Evolutionary conservation across 1,284 basidiomycete genomes (phyloP).

Genomic region (Veloporphyrellus conicus): DNA sequence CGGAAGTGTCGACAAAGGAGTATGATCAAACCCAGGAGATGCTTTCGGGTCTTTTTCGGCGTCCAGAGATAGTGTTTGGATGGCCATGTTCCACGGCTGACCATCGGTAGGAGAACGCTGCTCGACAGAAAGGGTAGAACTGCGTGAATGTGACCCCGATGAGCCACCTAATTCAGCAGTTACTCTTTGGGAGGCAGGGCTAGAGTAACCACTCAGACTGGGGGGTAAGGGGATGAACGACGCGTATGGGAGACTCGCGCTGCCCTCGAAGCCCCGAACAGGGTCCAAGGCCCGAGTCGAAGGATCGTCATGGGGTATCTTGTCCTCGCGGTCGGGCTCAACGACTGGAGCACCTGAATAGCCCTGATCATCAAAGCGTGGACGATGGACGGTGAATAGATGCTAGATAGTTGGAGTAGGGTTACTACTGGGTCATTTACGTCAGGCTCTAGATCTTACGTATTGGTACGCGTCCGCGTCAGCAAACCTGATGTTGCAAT

Average conservation of each 20-base stretch:
- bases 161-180: conserved; percentile 14
- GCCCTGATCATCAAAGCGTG: conserved; percentile 15
- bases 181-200: conserved; percentile 28
- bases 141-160: conserved; percentile 27
- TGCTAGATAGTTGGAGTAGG: conserved; percentile 15
- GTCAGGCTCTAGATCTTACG: conserved; percentile 17
- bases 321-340: conserved; percentile 3
- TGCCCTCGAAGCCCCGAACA: conserved; percentile 29
- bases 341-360: background rate
- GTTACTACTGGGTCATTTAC: conserved; percentile 4
- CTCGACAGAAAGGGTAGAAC: conserved; percentile 33
- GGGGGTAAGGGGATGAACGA: conserved; percentile 32
- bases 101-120: conserved; percentile 26
- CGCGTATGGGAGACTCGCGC: conserved; percentile 22
- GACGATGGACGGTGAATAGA: conserved; percentile 28
- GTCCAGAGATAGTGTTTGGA: conserved; percentile 14
- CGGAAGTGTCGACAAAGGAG: conserved; percentile 33
- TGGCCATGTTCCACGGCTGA: conserved; percentile 13
- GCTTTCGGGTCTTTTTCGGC: conserved; percentile 8
- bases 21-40: conserved; percentile 26
- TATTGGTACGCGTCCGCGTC: conserved; percentile 33
- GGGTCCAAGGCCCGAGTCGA: conserved; percentile 19
- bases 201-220: conserved; percentile 30
- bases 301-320: conserved; percentile 1
- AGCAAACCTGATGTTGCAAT: conserved; percentile 27